Conservation (phyloP, 331 rosid species). For the Malus hybrid region DNA sequence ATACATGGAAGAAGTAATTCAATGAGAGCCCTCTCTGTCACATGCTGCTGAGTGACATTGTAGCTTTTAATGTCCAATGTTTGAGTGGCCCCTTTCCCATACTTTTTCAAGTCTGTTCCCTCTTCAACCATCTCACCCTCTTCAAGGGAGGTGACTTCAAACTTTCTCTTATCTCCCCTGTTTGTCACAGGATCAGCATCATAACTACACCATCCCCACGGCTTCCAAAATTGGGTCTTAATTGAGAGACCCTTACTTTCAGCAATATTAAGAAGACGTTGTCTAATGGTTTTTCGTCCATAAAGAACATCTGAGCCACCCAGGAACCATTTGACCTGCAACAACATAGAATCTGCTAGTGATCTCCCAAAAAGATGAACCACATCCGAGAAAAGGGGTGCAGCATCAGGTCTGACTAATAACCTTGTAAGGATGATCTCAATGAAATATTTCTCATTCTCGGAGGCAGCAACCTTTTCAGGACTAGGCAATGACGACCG, state of each 20-base stretch:
- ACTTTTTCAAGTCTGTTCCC: slow-evolving; percentile 50
- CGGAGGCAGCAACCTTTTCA: slow-evolving; percentile 77
- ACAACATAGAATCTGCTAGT: slow-evolving; percentile 89
- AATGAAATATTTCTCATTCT: slow-evolving; percentile 85
- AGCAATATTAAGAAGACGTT: slow-evolving; percentile 69
- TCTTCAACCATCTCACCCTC: slow-evolving; percentile 98
- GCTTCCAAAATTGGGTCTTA: slow-evolving; percentile 73
- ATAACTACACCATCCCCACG: slow-evolving; percentile 88
- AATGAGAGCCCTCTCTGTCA: slow-evolving; percentile 79
- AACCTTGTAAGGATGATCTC: slow-evolving; percentile 84
- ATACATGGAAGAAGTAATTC: slow-evolving; percentile 93
- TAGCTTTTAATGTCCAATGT: slow-evolving; percentile 42
- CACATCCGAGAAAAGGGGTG: slow-evolving; percentile 84
- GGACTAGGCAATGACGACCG: slow-evolving; percentile 64
- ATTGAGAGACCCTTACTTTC: slow-evolving; percentile 59
- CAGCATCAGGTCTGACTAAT: slow-evolving; percentile 98
- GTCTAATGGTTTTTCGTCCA: slow-evolving; percentile 87
- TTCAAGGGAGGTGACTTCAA: slow-evolving; percentile 65
- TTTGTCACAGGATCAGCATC: slow-evolving; percentile 29
- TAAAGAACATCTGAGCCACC: slow-evolving; percentile 82
- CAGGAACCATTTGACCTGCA: slow-evolving; percentile 96
- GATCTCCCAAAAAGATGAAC: slow-evolving; percentile 96
- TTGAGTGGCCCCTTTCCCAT: slow-evolving; percentile 40
- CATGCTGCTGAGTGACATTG: slow-evolving; percentile 50
- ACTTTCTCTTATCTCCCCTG: slow-evolving; percentile 62